Evolutionary conservation across 2,329 filamentous ascomycete genomes (phyloP).

Genomic region (Pyrenochaeta sp.): DNA sequence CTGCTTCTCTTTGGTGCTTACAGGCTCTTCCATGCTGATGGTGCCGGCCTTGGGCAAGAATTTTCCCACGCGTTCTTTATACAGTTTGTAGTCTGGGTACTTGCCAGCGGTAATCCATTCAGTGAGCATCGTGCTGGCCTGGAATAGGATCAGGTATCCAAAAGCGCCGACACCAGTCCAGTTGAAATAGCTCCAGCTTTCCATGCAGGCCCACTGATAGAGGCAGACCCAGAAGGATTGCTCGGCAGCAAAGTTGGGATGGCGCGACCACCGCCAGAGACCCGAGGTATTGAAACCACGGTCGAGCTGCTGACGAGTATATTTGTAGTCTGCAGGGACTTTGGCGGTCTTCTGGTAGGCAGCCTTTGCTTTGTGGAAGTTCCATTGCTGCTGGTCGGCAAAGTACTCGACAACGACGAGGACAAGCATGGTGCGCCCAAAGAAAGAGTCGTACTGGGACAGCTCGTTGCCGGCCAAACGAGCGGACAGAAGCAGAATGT

Average conservation of each 20-base stretch:
- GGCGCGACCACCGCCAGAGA: constrained; percentile 85
- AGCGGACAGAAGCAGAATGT: constrained; percentile 78
- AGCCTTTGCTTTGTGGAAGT: constrained; percentile 82
- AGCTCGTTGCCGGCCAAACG: constrained; percentile 64
- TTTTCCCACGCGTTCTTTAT: constrained; percentile 81
- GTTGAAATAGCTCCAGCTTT: constrained; percentile 73
- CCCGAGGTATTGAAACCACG: constrained; percentile 87
- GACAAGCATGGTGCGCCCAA: constrained; percentile 63
- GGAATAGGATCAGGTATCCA: constrained; percentile 80
- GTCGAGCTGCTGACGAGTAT: constrained; percentile 77
- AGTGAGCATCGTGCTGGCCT: constrained; percentile 86
- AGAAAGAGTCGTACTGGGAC: constrained; percentile 63
- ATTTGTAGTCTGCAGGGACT: constrained; percentile 68
- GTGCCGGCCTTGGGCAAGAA: constrained; percentile 72
- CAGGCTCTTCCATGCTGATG: constrained; percentile 37
- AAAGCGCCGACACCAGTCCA: constrained; percentile 79
- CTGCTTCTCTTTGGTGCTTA: constrained; percentile 28
- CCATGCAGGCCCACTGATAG: constrained; percentile 86
- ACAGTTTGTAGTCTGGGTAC: constrained; percentile 86
- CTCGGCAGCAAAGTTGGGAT: constrained; percentile 95
- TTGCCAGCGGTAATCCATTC: constrained; percentile 81
- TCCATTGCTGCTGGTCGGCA: constrained; percentile 93
- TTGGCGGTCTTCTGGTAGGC: constrained; percentile 76
- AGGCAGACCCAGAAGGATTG: constrained; percentile 87
- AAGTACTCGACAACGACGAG: constrained; percentile 75